Percentiles rank a stretch among this genome's conserved stretches.
These are phyloP conservation scores for Leccinum sublutescens DNA, from an alignment of 768 basidiomycete genomes.

Conservation along the genomic window DNA sequence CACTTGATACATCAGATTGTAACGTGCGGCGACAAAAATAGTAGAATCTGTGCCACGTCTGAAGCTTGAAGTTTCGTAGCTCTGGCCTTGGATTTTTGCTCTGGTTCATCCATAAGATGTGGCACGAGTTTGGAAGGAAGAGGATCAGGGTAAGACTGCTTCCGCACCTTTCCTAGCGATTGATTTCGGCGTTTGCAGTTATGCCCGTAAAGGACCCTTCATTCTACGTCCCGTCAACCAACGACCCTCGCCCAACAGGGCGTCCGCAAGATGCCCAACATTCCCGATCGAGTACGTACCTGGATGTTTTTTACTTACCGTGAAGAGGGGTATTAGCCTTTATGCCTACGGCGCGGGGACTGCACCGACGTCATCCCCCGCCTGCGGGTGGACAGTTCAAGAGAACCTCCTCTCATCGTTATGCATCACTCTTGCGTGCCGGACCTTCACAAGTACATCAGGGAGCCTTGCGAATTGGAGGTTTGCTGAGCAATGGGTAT, in stretches of 20 bases:
- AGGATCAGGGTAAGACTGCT: slow-evolving; percentile 6
- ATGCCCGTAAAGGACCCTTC: slow-evolving; percentile 1
- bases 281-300: slow-evolving; percentile 10
- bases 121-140: background rate
- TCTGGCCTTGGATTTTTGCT: slow-evolving; percentile 17
- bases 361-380: background rate
- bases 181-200: slow-evolving; percentile 4
- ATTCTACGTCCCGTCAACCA: background rate
- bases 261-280: slow-evolving; percentile 2
- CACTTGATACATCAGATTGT: no score
- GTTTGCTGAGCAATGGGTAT: no score
- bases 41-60: no score
- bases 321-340: background rate
- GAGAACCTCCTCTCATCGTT: background rate
- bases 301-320: slow-evolving; percentile 6
- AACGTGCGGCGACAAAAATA: no score
- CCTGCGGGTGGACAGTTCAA: background rate
- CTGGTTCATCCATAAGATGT: slow-evolving; percentile 23
- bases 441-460: background rate
- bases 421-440: background rate
- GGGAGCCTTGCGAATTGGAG: no score
- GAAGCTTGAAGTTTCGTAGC: background rate
- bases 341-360: background rate
- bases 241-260: slow-evolving; percentile 3
- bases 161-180: background rate